Conservation (phyloP, 1,284 basidiomycete species). For the Ustilago nuda region DNA sequence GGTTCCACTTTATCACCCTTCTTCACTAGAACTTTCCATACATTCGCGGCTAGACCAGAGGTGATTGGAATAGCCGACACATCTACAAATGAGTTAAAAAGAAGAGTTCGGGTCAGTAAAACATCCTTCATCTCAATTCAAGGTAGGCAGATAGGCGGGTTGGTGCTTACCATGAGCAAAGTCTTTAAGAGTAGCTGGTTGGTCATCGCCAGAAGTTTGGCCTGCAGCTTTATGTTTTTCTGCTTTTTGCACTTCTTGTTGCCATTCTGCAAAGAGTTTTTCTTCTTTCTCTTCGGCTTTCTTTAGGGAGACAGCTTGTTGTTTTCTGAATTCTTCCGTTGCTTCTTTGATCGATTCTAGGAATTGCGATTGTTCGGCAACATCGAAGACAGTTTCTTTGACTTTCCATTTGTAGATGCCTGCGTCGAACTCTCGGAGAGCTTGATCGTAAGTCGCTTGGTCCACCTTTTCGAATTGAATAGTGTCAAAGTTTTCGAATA, state of each 20-base stretch:
- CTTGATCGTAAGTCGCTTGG: conserved; percentile 66
- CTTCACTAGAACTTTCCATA: conserved; percentile 75
- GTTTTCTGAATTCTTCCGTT: conserved; percentile 71
- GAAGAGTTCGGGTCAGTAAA: background rate
- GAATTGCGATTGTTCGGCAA: conserved; percentile 73
- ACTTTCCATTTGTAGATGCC: conserved; percentile 76
- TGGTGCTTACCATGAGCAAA: conserved; percentile 16
- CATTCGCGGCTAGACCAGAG: conserved; percentile 73
- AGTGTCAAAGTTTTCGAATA: conserved; percentile 77
- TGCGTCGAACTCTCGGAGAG: conserved; percentile 75
- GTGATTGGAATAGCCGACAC: conserved; percentile 48
- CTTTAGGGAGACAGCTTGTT: conserved; percentile 55
- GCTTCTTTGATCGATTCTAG: conserved; percentile 72
- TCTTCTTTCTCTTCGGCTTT: conserved; percentile 61
- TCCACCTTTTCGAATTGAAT: conserved; percentile 69
- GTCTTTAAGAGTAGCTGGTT: conserved; percentile 6
- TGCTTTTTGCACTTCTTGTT: conserved; percentile 14
- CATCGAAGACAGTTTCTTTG: conserved; percentile 72
- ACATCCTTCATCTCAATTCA: background rate
- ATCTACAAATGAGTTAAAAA: background rate
- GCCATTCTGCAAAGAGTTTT: conserved; percentile 70
- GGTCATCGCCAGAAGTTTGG: background rate
- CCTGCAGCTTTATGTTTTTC: conserved; percentile 15
- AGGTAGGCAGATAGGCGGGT: background rate
- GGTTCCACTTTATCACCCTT: conserved; percentile 73